phyloP scores from a whole-genome alignment of 768 basidiomycete genomes.

The Dacryopinax spathularia region DNA sequence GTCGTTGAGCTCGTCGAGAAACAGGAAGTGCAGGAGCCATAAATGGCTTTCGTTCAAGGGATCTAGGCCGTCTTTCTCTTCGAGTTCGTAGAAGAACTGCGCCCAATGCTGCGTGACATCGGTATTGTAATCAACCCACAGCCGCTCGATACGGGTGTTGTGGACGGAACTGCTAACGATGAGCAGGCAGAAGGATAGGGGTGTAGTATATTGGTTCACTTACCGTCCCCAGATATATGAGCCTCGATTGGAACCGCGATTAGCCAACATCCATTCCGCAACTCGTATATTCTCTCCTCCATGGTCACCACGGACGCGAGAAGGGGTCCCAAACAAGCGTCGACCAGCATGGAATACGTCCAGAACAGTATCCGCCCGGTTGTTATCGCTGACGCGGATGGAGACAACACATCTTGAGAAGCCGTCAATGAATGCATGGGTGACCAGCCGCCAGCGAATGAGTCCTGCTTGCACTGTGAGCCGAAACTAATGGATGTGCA shows the following conservation, averaged over 20 bases:
- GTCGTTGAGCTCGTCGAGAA: constrained; percentile 7
- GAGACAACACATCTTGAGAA: constrained; percentile 18
- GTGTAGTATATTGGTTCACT: no score
- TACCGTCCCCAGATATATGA: constrained; percentile 18
- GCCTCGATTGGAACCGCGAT: constrained; percentile 6
- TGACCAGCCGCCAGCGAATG: constrained; percentile 27
- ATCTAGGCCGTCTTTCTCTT: not conserved
- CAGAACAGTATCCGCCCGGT: constrained; percentile 19
- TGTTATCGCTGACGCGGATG: constrained; percentile 5
- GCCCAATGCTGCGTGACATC: no score
- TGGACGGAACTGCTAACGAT: constrained; percentile 7
- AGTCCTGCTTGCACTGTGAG: constrained; percentile 16
- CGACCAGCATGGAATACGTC: constrained; percentile 22
- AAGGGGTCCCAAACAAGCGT: constrained; percentile 21
- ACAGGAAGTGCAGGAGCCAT: constrained; percentile 11
- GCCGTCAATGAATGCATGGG: constrained; percentile 33
- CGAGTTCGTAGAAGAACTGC: constrained; percentile 8
- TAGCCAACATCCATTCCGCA: constrained; percentile 11
- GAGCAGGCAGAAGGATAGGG: no score
- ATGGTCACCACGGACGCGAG: constrained; percentile 16
- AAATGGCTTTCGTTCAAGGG: not conserved
- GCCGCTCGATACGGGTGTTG: constrained; percentile 11
- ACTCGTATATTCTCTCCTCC: constrained; percentile 14
- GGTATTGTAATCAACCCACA: constrained; percentile 11
- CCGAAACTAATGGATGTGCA: not conserved